A percentile compares a stretch with the other conserved stretches of the same genome.
Evolutionary conservation across 2,329 filamentous ascomycete genomes (phyloP).

Genomic region (Scytalidium sp.): DNA sequence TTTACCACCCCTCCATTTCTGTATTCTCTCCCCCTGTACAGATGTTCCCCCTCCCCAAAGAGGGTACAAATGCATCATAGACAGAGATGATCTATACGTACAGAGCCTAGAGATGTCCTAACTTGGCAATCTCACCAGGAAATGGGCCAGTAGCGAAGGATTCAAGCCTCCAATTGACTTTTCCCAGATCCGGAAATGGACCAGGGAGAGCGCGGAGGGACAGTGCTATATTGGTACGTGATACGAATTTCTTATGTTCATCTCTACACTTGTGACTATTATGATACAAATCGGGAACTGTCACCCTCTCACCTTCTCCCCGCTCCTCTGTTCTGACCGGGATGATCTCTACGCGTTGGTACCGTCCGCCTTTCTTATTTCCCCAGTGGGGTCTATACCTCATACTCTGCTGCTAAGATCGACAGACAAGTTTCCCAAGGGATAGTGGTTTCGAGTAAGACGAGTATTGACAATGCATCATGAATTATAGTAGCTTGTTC

Average conservation of each 20-base stretch:
- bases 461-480: too few species aligned
- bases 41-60: not conserved
- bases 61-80: too few species aligned
- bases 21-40: too few species aligned
- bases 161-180: conserved; percentile 16
- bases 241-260: too few species aligned
- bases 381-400: not conserved
- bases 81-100: too few species aligned
- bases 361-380: not conserved
- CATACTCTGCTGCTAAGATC: too few species aligned
- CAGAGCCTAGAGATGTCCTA: not conserved
- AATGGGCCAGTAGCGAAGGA: conserved; percentile 10
- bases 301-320: too few species aligned
- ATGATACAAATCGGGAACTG: too few species aligned
- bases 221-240: conserved; percentile 18
- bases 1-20: not conserved
- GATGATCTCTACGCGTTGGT: too few species aligned
- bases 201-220: conserved; percentile 19
- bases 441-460: not conserved
- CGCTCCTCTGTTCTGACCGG: too few species aligned
- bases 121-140: conserved; percentile 1
- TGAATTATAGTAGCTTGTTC: conserved; percentile 16
- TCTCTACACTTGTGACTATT: too few species aligned
- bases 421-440: too few species aligned
- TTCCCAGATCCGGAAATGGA: conserved; percentile 18